Conservation (phyloP, 2,329 filamentous ascomycete species). For the Apiospora aurea region DNA sequence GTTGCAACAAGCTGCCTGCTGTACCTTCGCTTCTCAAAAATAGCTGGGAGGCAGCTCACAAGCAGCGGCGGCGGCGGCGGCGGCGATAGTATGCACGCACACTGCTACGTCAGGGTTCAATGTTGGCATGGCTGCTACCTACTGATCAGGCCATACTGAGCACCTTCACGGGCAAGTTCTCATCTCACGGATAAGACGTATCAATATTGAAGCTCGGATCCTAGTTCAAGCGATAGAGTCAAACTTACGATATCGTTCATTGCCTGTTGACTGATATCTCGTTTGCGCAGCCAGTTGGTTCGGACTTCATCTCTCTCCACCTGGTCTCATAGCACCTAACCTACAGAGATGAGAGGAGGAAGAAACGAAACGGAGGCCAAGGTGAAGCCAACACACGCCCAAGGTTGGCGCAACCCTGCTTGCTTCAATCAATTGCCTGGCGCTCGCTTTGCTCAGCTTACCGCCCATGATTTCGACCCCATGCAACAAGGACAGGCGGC, state of each 20-base stretch:
- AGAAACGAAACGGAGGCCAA: constrained; percentile 28
- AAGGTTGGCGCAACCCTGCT: neutral
- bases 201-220: neutral
- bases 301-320: neutral
- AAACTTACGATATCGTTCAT: constrained; percentile 4
- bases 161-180: neutral
- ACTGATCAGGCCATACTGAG: neutral
- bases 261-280: neutral
- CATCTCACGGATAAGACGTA: neutral
- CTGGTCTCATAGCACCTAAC: too few relatives aligned
- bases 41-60: constrained; percentile 15
- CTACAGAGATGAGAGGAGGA: neutral
- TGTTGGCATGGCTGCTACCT: neutral
- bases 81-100: neutral
- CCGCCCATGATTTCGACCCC: constrained; percentile 49
- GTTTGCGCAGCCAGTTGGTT: constrained; percentile 19
- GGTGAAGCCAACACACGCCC: constrained; percentile 25
- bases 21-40: constrained; percentile 20
- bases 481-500: constrained; percentile 48
- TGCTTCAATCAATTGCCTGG: too few relatives aligned
- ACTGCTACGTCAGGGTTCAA: neutral
- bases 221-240: neutral
- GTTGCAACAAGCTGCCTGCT: constrained; percentile 10
- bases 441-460: constrained; percentile 42
- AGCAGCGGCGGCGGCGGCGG: neutral